A percentile compares a stretch with the other conserved stretches of the same genome.
These are phyloP conservation scores for Thalassiosira mediterranea DNA, from an alignment of 352 stramenopile species.

Conservation along the genomic window DNA sequence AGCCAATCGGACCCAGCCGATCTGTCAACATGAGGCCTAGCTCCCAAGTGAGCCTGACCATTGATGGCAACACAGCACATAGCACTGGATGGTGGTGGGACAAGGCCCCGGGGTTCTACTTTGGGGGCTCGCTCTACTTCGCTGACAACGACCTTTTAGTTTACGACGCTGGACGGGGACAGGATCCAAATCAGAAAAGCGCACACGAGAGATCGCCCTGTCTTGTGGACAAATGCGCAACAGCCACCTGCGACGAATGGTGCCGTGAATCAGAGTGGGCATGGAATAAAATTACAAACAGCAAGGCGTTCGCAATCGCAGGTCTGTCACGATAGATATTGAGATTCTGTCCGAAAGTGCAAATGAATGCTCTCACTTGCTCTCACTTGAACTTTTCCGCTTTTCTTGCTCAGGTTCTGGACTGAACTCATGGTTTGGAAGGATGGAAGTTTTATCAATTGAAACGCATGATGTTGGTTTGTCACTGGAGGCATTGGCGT, in stretches of 20 bases:
- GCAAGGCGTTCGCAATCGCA: constrained; percentile 40
- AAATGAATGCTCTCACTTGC: no score
- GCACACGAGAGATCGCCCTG: constrained; percentile 17
- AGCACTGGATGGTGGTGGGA: constrained; percentile 50
- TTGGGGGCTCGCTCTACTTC: constrained; percentile 55
- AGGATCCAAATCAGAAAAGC: not conserved
- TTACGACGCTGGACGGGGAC: constrained; percentile 49
- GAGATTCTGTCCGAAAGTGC: no score
- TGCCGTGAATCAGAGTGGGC: constrained; percentile 17
- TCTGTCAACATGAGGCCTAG: constrained; percentile 29
- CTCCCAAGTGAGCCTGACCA: constrained; percentile 11
- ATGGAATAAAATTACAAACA: constrained; percentile 35
- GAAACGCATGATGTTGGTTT: constrained; percentile 48
- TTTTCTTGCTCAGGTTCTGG: no score
- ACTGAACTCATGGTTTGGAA: constrained; percentile 42
- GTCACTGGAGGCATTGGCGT: constrained; percentile 32
- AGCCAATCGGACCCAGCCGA: constrained; percentile 36
- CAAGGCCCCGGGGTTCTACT: constrained; percentile 51
- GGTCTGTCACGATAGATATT: no score
- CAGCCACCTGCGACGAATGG: constrained; percentile 4
- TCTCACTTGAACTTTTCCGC: no score
- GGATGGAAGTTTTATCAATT: constrained; percentile 36
- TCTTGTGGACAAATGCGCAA: constrained; percentile 28
- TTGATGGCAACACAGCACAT: constrained; percentile 61
- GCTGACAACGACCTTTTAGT: constrained; percentile 25